Conservation (phyloP, 495 filamentous ascomycete species). For the Lichenothelia convexa region DNA sequence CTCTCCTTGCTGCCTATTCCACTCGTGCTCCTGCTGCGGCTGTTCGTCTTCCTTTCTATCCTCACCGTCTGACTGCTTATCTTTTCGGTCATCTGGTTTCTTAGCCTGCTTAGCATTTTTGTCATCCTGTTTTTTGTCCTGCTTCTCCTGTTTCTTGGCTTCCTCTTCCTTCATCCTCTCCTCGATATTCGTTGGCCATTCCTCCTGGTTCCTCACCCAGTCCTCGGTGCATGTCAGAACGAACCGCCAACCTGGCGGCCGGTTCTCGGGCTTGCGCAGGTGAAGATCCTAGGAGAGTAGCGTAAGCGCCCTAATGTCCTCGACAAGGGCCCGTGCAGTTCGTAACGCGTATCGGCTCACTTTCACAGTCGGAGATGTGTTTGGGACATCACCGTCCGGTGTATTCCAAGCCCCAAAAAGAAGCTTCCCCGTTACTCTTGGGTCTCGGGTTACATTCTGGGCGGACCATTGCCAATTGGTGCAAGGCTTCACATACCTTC, state of each 20-base stretch:
- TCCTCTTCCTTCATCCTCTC: conserved; percentile 9
- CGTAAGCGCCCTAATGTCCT: too few species aligned
- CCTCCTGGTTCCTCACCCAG: conserved; percentile 8
- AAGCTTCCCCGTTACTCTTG: too few species aligned
- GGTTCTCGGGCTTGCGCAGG: conserved; percentile 5
- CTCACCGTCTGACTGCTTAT: too few species aligned
- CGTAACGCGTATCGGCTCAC: too few species aligned
- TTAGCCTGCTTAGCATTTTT: conserved; percentile 3
- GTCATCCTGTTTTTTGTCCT: conserved; percentile 2
- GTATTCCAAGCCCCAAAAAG: too few species aligned
- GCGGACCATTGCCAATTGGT: too few species aligned
- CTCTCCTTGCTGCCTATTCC: conserved; percentile 6
- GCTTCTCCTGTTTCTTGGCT: conserved; percentile 5
- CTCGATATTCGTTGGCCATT: conserved; percentile 12
- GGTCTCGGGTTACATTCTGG: too few species aligned
- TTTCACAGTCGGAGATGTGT: too few species aligned
- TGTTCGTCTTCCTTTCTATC: too few species aligned
- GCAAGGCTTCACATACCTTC: not conserved
- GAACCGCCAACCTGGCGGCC: conserved; percentile 8
- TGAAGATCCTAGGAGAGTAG: conserved; percentile 6
- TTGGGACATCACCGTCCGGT: too few species aligned
- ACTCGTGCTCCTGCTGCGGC: conserved; percentile 6
- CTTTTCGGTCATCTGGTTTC: not conserved
- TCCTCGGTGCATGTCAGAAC: conserved; percentile 8
- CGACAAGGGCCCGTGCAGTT: too few species aligned